Evolutionary conservation across 257 asterid genomes (phyloP).

Genomic region (Nicotiana paniculata): DNA sequence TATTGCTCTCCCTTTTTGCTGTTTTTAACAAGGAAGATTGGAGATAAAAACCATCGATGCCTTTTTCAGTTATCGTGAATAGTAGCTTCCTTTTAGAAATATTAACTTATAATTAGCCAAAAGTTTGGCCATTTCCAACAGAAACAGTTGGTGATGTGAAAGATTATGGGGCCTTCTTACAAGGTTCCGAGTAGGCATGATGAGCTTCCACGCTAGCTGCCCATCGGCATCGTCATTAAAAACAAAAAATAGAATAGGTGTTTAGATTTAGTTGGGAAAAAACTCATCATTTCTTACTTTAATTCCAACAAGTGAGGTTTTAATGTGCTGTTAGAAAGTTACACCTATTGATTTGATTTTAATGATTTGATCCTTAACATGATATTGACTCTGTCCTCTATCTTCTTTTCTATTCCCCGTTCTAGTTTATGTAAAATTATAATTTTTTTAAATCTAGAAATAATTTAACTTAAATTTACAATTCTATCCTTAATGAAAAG

Average conservation of each 20-base stretch:
- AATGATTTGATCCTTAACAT: not conserved
- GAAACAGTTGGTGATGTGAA: slow-evolving; percentile 51
- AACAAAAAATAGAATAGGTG: not conserved
- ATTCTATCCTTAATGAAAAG: too few relatives aligned
- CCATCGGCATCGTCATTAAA: slow-evolving; percentile 13
- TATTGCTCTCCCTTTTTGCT: not conserved
- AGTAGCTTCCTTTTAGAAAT: not conserved
- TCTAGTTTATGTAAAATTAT: too few relatives aligned
- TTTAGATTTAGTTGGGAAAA: slow-evolving; percentile 13
- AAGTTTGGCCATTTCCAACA: slow-evolving; percentile 23
- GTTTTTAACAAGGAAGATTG: not conserved
- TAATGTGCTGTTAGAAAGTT: not conserved
- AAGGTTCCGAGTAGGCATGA: slow-evolving; percentile 45
- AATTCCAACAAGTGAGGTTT: not conserved
- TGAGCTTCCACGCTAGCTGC: slow-evolving; percentile 39
- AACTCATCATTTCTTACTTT: slow-evolving; percentile 8
- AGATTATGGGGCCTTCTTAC: slow-evolving; percentile 48
- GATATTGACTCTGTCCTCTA: not conserved
- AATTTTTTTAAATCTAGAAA: too few relatives aligned
- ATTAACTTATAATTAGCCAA: not conserved
- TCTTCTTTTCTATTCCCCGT: not conserved
- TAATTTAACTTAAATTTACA: too few relatives aligned
- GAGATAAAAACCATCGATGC: not conserved
- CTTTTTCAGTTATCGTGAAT: not conserved
- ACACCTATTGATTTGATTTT: not conserved